Base-by-base conservation (phyloP, 2,329 filamentous ascomycete species). In the Epichloe coenophiala region DNA sequence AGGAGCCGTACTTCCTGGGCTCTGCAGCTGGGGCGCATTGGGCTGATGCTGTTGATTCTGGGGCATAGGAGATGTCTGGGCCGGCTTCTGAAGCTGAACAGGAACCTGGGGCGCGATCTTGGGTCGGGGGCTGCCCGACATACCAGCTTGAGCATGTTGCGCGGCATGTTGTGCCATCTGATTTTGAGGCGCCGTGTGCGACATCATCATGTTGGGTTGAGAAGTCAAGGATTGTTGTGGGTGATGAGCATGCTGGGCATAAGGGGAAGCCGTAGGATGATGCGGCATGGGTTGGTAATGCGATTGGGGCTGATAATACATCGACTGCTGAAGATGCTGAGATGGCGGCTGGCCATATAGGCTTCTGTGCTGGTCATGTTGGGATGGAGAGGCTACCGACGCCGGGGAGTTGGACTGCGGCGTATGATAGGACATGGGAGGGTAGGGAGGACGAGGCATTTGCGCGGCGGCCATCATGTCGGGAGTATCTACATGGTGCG, bases 361-460 rank as follows among this genome's bases (percentile, higher is more conserved):
- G 60, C 81, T 84, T 59, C 90, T 78, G 71, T 95, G 88, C 63
- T 91, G 88, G 63, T 97, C 91, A 68, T 95, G 89, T 51, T 82
- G 78, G 52, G 89, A 88, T 21, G 88, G 84, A 36, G 91, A 96
- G 56, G 90, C 86, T 60, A 96, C 90, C 47, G 90, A 95, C 39
- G 88, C 88, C 46, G 91, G 91, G 50, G 91, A 95, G 68, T 91
- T 95, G 51, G 90, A 95, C 71, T 96, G 90, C 50, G 90, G 89
- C 17, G 90, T 94, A 68, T 96, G 88, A 66, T 96, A 96, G 35
- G 76, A 77, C 64, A 95, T 95, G 54, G 88, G 88, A 59, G 90
- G 90, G 65, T 94, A 95, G 45, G 83, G 78, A 59, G 83, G 80
- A 67, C 84, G 80, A 68, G 88, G 85, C 86, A 81, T 77, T 63